These are phyloP conservation scores for Magnaporthales sp. DNA, from an alignment of 2,329 filamentous ascomycete genomes.

Conservation along the genomic window DNA sequence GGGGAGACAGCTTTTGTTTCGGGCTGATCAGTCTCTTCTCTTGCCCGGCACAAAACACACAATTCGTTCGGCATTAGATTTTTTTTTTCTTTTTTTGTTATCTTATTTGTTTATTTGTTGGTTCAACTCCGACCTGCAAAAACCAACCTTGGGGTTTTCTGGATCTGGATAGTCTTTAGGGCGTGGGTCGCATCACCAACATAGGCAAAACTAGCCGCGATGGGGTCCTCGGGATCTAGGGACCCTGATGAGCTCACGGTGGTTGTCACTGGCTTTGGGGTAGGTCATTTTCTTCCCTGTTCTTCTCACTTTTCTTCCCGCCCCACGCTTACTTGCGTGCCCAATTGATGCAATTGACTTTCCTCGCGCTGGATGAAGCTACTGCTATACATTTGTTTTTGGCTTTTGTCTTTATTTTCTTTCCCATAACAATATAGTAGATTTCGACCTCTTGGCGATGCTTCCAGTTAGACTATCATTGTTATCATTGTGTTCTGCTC, in stretches of 20 bases:
- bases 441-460: not conserved
- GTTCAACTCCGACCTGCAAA: not conserved
- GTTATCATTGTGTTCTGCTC: not conserved
- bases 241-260: slow-evolving; percentile 44
- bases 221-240: slow-evolving; percentile 17
- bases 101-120: not conserved
- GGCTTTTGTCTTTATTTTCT: not conserved
- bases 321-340: not conserved
- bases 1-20: too few species aligned
- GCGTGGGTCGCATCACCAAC: not conserved
- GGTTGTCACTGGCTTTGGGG: slow-evolving; percentile 53
- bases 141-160: not conserved
- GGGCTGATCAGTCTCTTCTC: too few species aligned
- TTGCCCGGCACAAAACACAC: too few species aligned
- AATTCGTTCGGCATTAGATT: too few species aligned
- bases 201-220: slow-evolving; percentile 8
- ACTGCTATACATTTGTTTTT: not conserved
- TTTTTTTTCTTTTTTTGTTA: too few species aligned
- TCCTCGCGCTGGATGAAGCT: not conserved
- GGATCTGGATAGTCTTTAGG: not conserved
- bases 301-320: slow-evolving; percentile 3
- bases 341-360: not conserved
- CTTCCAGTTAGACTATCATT: not conserved
- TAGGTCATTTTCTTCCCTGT: slow-evolving; percentile 28
- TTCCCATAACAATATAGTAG: not conserved